Percentiles rank a stretch among this genome's conserved stretches.
These are phyloP conservation scores for Trypanosoma rangeli DNA, from an alignment of 208 protist genomes.

Conservation along the genomic window DNA sequence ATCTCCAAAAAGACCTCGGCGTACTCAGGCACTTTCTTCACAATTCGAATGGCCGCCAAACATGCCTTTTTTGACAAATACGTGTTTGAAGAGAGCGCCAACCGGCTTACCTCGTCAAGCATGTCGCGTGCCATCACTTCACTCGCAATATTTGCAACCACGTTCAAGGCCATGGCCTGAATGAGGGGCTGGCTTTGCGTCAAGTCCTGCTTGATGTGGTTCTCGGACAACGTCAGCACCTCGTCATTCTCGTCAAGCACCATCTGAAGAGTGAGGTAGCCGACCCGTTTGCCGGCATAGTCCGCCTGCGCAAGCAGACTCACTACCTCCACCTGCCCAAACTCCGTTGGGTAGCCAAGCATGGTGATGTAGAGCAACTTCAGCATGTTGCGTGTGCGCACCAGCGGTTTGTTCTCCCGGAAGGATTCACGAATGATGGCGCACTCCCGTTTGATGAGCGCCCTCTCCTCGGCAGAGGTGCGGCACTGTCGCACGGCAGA, in stretches of 20 bases:
- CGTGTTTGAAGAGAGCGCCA: constrained; percentile 80
- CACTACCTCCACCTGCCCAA: constrained; percentile 99
- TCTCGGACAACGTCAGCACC: constrained; percentile 97
- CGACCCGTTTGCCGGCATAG: constrained; percentile 97
- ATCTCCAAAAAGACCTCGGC: constrained; percentile 95
- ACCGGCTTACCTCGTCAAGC: constrained; percentile 90
- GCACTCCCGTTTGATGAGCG: constrained; percentile 95
- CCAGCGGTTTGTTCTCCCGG: constrained; percentile 89
- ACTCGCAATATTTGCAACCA: constrained; percentile 97
- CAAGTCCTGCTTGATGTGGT: constrained; percentile 97
- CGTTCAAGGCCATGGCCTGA: constrained; percentile 95
- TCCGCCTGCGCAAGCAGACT: constrained; percentile 95
- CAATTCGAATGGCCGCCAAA: constrained; percentile 84
- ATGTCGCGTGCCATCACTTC: constrained; percentile 97
- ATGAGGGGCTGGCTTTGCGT: constrained; percentile 73
- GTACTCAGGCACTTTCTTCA: constrained; percentile 95
- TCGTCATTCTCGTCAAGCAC: constrained; percentile 98
- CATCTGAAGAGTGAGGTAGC: constrained; percentile 96
- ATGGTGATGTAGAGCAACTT: constrained; percentile 99
- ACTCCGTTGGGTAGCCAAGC: constrained; percentile 99
- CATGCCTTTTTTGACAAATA: constrained; percentile 96
- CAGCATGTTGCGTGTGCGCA: constrained; percentile 97
- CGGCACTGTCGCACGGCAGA: constrained; percentile 95
- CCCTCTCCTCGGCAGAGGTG: constrained; percentile 96
- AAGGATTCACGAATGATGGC: constrained; percentile 95